Evolutionary conservation across 352 stramenopile species (phyloP), one percentile per base, ranked within the genome.

Genomic region (Phytophthora pseudosyringae): DNA sequence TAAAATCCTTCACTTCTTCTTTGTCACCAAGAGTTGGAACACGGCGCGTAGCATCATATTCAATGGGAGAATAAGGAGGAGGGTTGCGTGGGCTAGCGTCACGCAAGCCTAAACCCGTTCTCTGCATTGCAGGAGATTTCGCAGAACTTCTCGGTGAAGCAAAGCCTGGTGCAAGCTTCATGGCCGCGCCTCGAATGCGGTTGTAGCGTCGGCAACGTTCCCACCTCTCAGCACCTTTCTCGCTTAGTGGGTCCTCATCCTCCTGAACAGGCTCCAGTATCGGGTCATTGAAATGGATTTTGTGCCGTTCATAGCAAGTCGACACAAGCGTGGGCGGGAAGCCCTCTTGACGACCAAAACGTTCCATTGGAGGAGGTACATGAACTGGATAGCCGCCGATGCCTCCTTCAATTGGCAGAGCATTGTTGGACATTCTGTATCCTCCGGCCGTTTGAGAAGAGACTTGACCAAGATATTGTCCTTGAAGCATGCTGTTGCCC

Each of bases 181-280:
- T 51, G 12, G 82, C 81, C 16, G 67, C 68, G 50, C 69, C 73
- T 26, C 81, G 73, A 52, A 95, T 85, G 0, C 80, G 75, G 28
- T 85, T 86, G 45, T 88, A 94, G 1, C 83, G 81, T 3, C 83
- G 78, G 31, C 63, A 62, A 8, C 84, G 77, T 35, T 94, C 88
- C 57, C 88, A 80, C 11, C 76, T 79, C 54, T 90, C 84, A 16
- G 83, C 85, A 4, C 83, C 85, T 31, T 81, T 86, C 40, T 91
- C 77, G 21, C 84, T 94, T 29, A 96, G 53, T 21, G 88, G 88
- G 21, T 96, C 88, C 32, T 91, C 81, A 11, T 91, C 77, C 52
- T 96, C 84, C 12, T 75, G 69, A 10, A 87, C 32, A 4, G 81
- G 71, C 18, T 93, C 84, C 29, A 93, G 58, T 33, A 90, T 88